Evolutionary conservation across 129 eudicot species (phyloP).

Genomic region (Daucus carota): DH1_v3.0 NC_030386.2:21874501-21875000

Average conservation of each 20-base stretch:
- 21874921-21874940: not conserved
- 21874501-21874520: too few relatives aligned
- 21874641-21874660: too few relatives aligned
- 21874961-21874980: not conserved
- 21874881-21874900: not conserved
- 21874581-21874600: too few relatives aligned
- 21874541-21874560: too few relatives aligned
- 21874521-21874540: too few relatives aligned
- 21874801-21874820: not conserved
- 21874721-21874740: too few relatives aligned
- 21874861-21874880: not conserved
- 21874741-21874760: not conserved
- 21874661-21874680: too few relatives aligned
- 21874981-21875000: not conserved
- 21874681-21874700: too few relatives aligned
- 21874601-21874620: too few relatives aligned
- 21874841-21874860: not conserved
- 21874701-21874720: too few relatives aligned
- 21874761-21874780: not conserved
- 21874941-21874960: not conserved
- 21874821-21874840: not conserved
- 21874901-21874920: not conserved
- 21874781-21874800: not conserved
- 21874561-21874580: too few relatives aligned
- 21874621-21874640: too few relatives aligned